Evolutionary conservation across 106 monocot genomes (phyloP).

Genomic region (Alisma plantagoaquatica): DNA sequence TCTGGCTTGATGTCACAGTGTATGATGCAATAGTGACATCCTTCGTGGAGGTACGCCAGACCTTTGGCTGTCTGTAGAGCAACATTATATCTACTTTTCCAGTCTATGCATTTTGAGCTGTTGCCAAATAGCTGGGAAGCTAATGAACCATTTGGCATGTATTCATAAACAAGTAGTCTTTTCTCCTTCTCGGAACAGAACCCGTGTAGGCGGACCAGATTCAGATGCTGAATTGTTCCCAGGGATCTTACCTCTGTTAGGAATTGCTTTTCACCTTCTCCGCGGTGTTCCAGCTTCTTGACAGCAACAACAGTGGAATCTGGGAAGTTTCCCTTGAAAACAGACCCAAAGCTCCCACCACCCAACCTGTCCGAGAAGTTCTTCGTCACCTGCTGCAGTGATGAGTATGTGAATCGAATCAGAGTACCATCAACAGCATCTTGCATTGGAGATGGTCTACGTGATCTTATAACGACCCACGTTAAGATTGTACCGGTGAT

Average conservation of each 20-base stretch:
- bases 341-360: constrained; percentile 28
- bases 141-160: too few relatives aligned
- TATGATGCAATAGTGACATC: constrained; percentile 4
- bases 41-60: constrained; percentile 1
- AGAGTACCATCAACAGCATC: constrained; percentile 1
- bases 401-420: constrained; percentile 11
- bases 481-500: neutral
- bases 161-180: too few relatives aligned
- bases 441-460: neutral
- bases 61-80: neutral
- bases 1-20: constrained; percentile 11
- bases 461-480: neutral
- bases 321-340: constrained; percentile 24
- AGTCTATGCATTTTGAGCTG: neutral
- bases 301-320: constrained; percentile 21
- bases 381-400: constrained; percentile 17
- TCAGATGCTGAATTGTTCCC: constrained; percentile 31
- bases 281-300: constrained; percentile 18
- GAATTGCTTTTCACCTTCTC: constrained; percentile 39
- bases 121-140: constrained; percentile 5
- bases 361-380: constrained; percentile 32
- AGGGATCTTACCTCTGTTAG: constrained; percentile 22
- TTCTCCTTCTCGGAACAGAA: too few relatives aligned
- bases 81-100: constrained; percentile 5
- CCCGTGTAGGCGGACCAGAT: too few relatives aligned